These are phyloP conservation scores for Ophiocytium majus DNA, from an alignment of 352 stramenopile species.

Conservation along the genomic window DNA sequence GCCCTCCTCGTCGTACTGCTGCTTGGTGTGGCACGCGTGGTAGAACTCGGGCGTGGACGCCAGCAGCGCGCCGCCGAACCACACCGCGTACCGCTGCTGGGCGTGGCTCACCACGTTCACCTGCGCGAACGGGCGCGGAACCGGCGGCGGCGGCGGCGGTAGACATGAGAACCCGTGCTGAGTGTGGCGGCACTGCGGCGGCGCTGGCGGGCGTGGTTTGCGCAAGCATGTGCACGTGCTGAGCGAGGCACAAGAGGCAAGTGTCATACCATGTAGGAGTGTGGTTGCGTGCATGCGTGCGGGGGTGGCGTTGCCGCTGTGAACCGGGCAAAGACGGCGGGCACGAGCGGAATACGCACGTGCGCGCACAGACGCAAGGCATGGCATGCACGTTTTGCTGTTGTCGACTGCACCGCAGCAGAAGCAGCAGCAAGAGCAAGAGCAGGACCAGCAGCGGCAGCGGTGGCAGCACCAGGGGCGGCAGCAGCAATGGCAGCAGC, in stretches of 20 bases:
- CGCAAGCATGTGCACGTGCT: no score
- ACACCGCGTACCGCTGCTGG: conserved; percentile 88
- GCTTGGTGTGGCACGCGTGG: conserved; percentile 90
- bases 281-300: no score
- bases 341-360: no score
- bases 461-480: background rate
- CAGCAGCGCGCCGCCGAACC: conserved; percentile 89
- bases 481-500: background rate
- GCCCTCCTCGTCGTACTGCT: conserved; percentile 92
- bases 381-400: no score
- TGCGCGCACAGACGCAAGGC: no score
- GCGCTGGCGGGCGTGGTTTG: no score
- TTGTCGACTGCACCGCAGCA: conserved; percentile 63
- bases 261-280: no score
- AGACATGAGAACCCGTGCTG: no score
- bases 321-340: no score
- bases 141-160: background rate
- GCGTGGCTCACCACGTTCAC: conserved; percentile 90
- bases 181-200: no score
- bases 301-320: no score
- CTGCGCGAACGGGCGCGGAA: conserved; percentile 59
- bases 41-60: conserved; percentile 89
- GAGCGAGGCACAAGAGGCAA: no score
- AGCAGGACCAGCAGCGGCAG: background rate
- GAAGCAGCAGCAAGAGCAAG: background rate